These are phyloP conservation scores for Alternaria arborescens DNA, from an alignment of 2,329 filamentous ascomycete species.

Conservation along the genomic window DNA sequence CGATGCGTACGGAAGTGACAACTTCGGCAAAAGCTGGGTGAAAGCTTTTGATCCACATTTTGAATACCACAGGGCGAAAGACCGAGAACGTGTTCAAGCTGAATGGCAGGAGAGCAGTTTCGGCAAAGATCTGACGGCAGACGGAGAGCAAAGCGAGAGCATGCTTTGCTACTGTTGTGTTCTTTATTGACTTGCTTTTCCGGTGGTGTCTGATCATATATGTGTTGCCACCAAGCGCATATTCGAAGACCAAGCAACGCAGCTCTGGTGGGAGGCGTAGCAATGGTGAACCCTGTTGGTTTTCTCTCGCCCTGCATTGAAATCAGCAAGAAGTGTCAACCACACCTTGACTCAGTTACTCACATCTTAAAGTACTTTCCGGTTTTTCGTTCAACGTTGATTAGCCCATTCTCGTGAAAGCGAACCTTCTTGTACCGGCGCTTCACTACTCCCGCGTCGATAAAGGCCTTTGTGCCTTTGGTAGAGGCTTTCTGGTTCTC, in stretches of 20 bases:
- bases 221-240: conserved; percentile 49
- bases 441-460: not conserved
- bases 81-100: not conserved
- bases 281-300: conserved; percentile 12
- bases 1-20: not conserved
- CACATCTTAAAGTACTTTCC: conserved; percentile 17
- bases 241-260: conserved; percentile 18
- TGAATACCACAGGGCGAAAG: not conserved
- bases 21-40: not conserved
- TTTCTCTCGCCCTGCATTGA: not conserved
- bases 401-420: not conserved
- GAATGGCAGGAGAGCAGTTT: conserved; percentile 7
- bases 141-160: not conserved
- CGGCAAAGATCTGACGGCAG: conserved; percentile 20
- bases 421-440: conserved; percentile 3
- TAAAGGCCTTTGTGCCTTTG: not conserved
- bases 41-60: not conserved
- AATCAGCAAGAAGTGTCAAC: not conserved
- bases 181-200: not conserved
- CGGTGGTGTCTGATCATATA: not conserved
- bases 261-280: conserved; percentile 17
- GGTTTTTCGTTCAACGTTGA: conserved; percentile 13
- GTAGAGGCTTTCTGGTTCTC: not conserved
- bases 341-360: not conserved
- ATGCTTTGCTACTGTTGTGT: not conserved